Evolutionary conservation across 2,329 filamentous ascomycete species (phyloP).

Genomic region (Sporothrix inflata): DNA sequence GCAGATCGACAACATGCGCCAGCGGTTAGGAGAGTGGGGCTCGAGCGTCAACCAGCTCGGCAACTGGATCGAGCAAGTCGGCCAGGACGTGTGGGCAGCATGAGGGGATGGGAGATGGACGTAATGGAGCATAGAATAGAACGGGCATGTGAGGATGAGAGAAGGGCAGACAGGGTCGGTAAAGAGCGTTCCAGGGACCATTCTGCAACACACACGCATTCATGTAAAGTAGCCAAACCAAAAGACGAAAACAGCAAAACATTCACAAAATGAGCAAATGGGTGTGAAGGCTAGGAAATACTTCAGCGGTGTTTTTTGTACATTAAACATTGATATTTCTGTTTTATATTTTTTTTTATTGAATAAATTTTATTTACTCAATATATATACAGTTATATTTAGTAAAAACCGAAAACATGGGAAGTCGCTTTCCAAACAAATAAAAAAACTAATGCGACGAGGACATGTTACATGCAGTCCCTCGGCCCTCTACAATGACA

Average conservation of each 20-base stretch:
- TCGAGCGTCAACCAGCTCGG: constrained; percentile 92
- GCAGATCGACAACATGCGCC: constrained; percentile 92
- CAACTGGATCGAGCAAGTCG: constrained; percentile 93
- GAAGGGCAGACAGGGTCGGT: neutral
- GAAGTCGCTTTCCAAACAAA: constrained; percentile 18
- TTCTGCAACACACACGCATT: neutral
- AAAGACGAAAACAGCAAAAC: constrained; percentile 15
- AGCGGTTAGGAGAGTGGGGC: constrained; percentile 90
- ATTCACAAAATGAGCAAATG: neutral
- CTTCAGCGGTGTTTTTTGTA: no score
- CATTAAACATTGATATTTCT: neutral
- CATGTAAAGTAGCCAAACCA: constrained; percentile 12
- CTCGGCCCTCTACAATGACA: neutral
- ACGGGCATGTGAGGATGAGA: neutral
- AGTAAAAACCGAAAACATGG: neutral
- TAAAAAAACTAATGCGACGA: neutral
- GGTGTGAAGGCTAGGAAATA: no score
- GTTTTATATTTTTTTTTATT: neutral
- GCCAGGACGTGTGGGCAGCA: constrained; percentile 94
- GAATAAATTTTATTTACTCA: no score
- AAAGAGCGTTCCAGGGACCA: neutral
- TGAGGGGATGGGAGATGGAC: constrained; percentile 41
- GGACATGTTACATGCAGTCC: neutral
- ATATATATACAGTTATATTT: neutral
- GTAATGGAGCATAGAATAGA: neutral